Percentiles rank a stretch among this genome's conserved stretches.
These are phyloP conservation scores for Cichorium intybus DNA, from an alignment of 140 eudicot genomes.

Conservation along the genomic window DNA sequence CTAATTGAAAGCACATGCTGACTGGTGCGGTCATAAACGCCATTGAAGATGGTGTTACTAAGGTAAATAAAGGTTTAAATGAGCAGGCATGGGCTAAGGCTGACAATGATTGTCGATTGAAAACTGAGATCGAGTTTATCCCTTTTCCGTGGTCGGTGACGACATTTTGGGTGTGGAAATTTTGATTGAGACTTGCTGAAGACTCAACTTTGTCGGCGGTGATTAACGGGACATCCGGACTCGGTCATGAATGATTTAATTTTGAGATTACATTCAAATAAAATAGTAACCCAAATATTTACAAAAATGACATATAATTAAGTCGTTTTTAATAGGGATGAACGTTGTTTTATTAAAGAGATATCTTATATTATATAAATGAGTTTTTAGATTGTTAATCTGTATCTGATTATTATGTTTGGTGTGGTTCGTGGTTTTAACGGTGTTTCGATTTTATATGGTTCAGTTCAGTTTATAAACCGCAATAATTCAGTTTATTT, in stretches of 20 bases:
- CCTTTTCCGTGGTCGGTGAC: slow-evolving; percentile 8
- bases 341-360: too few relatives aligned
- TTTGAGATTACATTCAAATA: neutral
- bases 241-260: slow-evolving; percentile 1
- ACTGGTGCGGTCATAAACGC: slow-evolving; percentile 16
- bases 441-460: too few relatives aligned
- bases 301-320: too few relatives aligned
- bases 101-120: slow-evolving; percentile 1
- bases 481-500: too few relatives aligned
- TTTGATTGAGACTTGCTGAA: slow-evolving; percentile 30
- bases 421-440: too few relatives aligned
- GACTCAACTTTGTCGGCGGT: slow-evolving; percentile 30
- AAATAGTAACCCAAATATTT: too few relatives aligned
- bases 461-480: too few relatives aligned
- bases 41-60: slow-evolving; percentile 12
- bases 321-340: too few relatives aligned
- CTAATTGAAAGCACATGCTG: slow-evolving; percentile 31
- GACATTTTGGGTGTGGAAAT: slow-evolving; percentile 6
- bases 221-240: neutral
- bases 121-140: slow-evolving; percentile 4
- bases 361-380: too few relatives aligned
- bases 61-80: slow-evolving; percentile 7
- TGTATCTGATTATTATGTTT: too few relatives aligned
- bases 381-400: too few relatives aligned
- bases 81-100: neutral